Evolutionary conservation across 75 land plant genomes (phyloP), one percentile per base, ranked within the genome.

Genomic region (Larix kaempferi): DNA sequence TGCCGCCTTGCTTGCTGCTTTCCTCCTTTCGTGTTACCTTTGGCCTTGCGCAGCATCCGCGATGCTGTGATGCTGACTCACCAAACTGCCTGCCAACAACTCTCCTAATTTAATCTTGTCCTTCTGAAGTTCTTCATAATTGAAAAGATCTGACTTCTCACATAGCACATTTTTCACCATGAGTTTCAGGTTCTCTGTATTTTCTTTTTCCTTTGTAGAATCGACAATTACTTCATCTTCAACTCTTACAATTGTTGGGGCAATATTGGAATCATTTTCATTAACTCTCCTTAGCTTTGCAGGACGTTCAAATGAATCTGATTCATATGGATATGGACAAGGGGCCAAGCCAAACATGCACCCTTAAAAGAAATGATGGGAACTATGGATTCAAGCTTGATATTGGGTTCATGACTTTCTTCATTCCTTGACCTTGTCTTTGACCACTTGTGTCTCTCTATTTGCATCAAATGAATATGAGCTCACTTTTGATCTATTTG

Each of bases 91-190:
- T n/a, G n/a, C n/a, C n/a, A n/a, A n/a, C n/a, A n/a, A n/a, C n/a
- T n/a, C n/a, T n/a, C n/a, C n/a, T n/a, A n/a, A n/a, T n/a, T n/a
- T n/a, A n/a, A n/a, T n/a, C 77, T 82, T 76, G 74, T 88, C 88
- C 57, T 74, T 64, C 33, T 55, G 80, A 15, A 55, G 49, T 23
- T 74, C 49, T 15, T 73, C 83, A 41, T 54, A 56, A 58, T 59
- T 86, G 25, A 83, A 80, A 6, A 80, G 74, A 55, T 86, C 88
- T 56, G 81, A 59, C 60, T 80, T 83, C n/a, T 80, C 77, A 23
- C 80, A 85, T 57, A 88, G 71, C 13, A 44, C 35, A 59, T 74
- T 69, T 56, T 83, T 88, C 74, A 88, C 39, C 64, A 77, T 78
- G 1, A 56, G 44, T 65, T 79, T 83, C 19, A 88, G 52, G 56